Evolutionary conservation across 2,329 filamentous ascomycete genomes (phyloP).

Genomic region (Tolypocladium inflatum): DNA sequence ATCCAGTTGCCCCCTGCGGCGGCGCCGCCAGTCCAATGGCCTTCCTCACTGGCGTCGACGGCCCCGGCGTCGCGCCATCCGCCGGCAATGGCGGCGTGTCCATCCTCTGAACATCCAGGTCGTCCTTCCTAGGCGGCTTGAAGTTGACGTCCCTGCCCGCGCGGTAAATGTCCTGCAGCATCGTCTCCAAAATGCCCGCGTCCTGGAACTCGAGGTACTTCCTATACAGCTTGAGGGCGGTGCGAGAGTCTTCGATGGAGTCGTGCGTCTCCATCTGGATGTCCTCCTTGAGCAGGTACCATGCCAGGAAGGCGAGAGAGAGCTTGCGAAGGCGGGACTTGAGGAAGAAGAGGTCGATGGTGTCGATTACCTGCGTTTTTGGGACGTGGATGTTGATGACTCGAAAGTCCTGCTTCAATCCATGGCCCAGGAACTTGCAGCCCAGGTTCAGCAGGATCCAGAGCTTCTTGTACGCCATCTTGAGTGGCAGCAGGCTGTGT

Average conservation of each 20-base stretch:
- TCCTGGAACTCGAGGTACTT: constrained; percentile 88
- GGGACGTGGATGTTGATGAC: constrained; percentile 98
- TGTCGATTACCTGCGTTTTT: constrained; percentile 83
- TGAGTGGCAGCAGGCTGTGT: constrained; percentile 79
- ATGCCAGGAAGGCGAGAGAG: constrained; percentile 83
- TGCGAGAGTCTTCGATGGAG: constrained; percentile 88
- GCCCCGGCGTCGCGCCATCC: constrained; percentile 22
- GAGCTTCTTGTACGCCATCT: constrained; percentile 93
- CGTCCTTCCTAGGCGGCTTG: constrained; percentile 40
- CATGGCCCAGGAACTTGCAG: constrained; percentile 88
- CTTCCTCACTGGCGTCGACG: constrained; percentile 38
- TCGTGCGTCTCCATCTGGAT: constrained; percentile 92
- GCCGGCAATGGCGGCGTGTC: constrained; percentile 42
- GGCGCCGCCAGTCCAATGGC: constrained; percentile 23
- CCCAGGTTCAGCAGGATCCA: constrained; percentile 94
- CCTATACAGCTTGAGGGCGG: constrained; percentile 77
- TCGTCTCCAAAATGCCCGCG: constrained; percentile 71
- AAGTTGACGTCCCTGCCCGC: constrained; percentile 38
- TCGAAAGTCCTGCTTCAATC: constrained; percentile 88
- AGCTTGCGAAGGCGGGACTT: constrained; percentile 74
- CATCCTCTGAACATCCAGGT: constrained; percentile 32
- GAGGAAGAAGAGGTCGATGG: constrained; percentile 83
- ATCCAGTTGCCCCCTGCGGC: constrained; percentile 19
- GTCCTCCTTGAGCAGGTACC: constrained; percentile 83
- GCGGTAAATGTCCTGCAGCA: constrained; percentile 78